These are phyloP conservation scores for Dendrobium huoshanense DNA, from an alignment of 106 monocot species.

Conservation along the genomic window DNA sequence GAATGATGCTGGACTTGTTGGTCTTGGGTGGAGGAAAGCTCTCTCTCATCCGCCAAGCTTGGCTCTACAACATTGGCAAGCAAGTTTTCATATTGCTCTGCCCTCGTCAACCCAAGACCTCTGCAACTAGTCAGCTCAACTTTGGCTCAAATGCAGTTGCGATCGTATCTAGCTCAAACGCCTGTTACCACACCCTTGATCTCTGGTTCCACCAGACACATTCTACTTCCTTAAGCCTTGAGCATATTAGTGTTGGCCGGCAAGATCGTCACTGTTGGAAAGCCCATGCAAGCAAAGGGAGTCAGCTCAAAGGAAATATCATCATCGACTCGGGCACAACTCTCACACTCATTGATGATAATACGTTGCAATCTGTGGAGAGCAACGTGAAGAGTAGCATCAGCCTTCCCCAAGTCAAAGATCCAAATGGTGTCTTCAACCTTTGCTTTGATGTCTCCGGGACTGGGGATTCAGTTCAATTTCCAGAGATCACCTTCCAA, in stretches of 20 bases:
- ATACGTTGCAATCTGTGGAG: neutral
- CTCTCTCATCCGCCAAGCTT: neutral
- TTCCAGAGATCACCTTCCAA: too few species aligned
- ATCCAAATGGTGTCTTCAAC: too few species aligned
- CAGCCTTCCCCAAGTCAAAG: neutral
- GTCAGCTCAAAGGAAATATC: neutral
- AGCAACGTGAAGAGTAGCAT: neutral
- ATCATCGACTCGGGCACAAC: constrained; percentile 2
- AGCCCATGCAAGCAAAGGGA: neutral
- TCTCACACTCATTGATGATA: neutral
- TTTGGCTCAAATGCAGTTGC: constrained; percentile 16
- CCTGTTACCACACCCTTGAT: neutral
- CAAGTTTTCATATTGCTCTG: neutral
- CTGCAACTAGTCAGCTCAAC: constrained; percentile 15
- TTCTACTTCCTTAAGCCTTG: constrained; percentile 3
- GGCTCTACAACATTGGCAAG: neutral
- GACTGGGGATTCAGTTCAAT: too few species aligned
- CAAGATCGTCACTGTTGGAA: neutral
- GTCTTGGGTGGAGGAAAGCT: neutral
- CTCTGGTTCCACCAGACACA: neutral
- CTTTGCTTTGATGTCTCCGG: too few species aligned
- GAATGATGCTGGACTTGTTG: too few species aligned
- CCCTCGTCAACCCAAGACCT: neutral
- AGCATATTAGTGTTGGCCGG: neutral
- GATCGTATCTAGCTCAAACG: neutral